Conservation (phyloP, 495 filamentous ascomycete genomes). For the Talaromyces wortmannii region DNA sequence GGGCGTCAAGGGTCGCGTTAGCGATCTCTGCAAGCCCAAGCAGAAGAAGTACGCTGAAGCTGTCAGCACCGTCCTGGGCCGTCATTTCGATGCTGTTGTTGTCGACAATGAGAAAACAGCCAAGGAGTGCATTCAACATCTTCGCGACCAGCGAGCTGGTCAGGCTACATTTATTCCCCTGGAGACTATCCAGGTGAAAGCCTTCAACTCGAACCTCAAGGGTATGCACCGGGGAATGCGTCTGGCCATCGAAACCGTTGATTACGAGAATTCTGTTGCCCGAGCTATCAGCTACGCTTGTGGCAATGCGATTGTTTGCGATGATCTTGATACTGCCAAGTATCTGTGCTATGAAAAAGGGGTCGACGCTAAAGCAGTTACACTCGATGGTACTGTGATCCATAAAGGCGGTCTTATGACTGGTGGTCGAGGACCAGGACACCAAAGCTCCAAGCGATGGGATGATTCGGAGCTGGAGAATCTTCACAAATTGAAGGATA, state of each 20-base stretch:
- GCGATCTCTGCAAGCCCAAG: constrained; percentile 90
- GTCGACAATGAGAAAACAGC: constrained; percentile 96
- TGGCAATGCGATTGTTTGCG: constrained; percentile 92
- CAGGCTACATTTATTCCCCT: constrained; percentile 90
- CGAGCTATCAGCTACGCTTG: constrained; percentile 92
- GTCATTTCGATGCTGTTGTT: constrained; percentile 88
- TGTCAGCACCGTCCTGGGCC: constrained; percentile 84
- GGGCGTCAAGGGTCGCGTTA: constrained; percentile 82
- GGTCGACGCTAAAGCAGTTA: constrained; percentile 89
- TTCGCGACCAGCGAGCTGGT: constrained; percentile 79
- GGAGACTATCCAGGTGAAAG: constrained; percentile 92
- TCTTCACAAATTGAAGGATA: constrained; percentile 63
- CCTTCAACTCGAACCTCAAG: constrained; percentile 82
- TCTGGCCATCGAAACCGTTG: constrained; percentile 91
- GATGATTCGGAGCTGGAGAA: constrained; percentile 85
- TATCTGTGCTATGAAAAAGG: constrained; percentile 79
- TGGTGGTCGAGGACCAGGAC: constrained; percentile 72
- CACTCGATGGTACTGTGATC: constrained; percentile 84
- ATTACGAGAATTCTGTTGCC: constrained; percentile 81
- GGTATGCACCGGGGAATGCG: constrained; percentile 79
- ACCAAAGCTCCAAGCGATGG: constrained; percentile 72
- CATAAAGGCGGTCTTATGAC: constrained; percentile 98
- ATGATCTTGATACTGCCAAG: constrained; percentile 77
- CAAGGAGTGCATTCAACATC: constrained; percentile 88
- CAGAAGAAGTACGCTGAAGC: constrained; percentile 94